phyloP scores from a whole-genome alignment of 2,329 filamentous ascomycete species.

The Colletotrichum sojae region DNA sequence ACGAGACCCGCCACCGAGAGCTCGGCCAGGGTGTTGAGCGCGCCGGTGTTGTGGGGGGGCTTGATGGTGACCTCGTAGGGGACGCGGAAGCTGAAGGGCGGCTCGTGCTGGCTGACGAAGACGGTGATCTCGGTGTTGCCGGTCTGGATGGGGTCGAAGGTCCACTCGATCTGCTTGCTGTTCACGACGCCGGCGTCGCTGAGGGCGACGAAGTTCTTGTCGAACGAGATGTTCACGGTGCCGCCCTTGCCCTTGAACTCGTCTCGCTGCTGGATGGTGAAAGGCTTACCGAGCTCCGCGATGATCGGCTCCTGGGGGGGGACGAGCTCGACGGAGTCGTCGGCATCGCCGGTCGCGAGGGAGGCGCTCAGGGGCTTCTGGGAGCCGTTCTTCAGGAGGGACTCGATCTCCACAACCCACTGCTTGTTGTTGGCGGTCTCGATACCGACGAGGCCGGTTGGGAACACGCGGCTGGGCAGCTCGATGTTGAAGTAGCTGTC shows the following conservation, averaged over 20 bases:
- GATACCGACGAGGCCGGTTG: not conserved
- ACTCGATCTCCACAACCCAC: not conserved
- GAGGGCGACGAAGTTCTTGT: not conserved
- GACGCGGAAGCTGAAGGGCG: not conserved
- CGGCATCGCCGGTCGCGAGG: not conserved
- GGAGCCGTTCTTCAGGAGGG: not conserved
- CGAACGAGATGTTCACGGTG: constrained; percentile 2
- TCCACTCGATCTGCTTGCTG: not conserved
- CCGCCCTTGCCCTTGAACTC: not conserved
- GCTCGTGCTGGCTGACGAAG: not conserved
- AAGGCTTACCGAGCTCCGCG: not conserved
- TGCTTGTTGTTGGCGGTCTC: not conserved
- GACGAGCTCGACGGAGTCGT: not conserved
- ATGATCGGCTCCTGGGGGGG: constrained; percentile 12
- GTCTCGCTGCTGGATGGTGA: not conserved
- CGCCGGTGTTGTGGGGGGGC: not conserved
- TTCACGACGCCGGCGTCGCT: not conserved
- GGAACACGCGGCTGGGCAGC: not conserved
- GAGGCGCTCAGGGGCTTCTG: not conserved
- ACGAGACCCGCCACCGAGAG: not conserved
- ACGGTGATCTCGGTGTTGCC: not conserved
- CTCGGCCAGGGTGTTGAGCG: not conserved
- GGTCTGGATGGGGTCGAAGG: not conserved
- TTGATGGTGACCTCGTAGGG: not conserved
- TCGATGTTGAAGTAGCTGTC: not conserved